Percentiles rank a stretch among this genome's conserved stretches.
phyloP scores from a whole-genome alignment of 108 stramenopile genomes.

The Schizochytrium sp. region DNA sequence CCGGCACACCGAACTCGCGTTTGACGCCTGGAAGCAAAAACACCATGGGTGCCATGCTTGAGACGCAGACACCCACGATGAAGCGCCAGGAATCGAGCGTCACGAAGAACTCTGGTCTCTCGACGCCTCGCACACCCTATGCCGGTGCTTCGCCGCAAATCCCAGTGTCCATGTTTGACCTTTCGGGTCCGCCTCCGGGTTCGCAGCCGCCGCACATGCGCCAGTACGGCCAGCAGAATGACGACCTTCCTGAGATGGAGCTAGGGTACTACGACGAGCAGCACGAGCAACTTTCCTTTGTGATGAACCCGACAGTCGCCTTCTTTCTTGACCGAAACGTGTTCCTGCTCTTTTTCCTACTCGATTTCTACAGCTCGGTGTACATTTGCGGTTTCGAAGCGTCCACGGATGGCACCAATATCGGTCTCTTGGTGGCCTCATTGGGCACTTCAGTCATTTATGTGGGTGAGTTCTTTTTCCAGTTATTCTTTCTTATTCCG shows the following conservation, averaged over 20 bases:
- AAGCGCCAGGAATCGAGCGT: background rate
- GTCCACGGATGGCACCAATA: background rate
- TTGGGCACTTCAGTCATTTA: background rate
- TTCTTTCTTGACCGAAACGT: background rate
- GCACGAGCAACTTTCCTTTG: background rate
- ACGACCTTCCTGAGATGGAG: no score
- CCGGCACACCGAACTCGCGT: no score
- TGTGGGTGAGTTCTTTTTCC: background rate
- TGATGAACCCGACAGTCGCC: background rate
- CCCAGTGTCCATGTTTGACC: no score
- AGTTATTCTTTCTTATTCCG: constrained; percentile 1
- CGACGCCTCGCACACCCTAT: background rate
- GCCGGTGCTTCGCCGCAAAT: no score
- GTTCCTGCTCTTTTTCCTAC: background rate
- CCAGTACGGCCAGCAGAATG: no score
- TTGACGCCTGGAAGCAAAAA: background rate
- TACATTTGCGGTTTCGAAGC: background rate
- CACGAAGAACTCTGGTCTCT: background rate
- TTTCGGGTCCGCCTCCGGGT: no score
- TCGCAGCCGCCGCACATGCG: no score
- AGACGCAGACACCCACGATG: constrained; percentile 2
- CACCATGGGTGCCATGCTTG: constrained; percentile 12
- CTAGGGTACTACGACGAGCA: no score
- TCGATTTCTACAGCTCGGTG: background rate
- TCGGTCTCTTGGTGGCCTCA: background rate